Percentiles rank a stretch among this genome's conserved stretches.
phyloP scores from a whole-genome alignment of 768 basidiomycete genomes.

The Tricholoma furcatifolium region DNA sequence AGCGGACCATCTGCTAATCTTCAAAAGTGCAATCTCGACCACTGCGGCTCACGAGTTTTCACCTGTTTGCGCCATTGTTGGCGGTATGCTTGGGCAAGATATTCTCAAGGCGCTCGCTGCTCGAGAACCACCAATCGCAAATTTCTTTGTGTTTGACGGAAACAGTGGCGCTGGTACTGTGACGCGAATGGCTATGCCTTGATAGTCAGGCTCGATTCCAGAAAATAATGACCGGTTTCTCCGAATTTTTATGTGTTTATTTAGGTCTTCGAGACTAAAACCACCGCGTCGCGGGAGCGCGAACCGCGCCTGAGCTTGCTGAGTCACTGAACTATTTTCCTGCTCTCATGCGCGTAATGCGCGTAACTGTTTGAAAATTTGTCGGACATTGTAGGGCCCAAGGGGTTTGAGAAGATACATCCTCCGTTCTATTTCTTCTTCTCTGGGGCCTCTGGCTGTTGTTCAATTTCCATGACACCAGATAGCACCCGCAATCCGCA shows the following conservation, averaged over 20 bases:
- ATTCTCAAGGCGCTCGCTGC: slow-evolving; percentile 88
- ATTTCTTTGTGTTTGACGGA: slow-evolving; percentile 89
- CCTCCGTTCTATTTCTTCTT: neutral
- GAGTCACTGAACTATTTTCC: too few relatives aligned
- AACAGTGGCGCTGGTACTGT: slow-evolving; percentile 75
- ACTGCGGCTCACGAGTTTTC: slow-evolving; percentile 87
- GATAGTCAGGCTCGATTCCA: slow-evolving; percentile 12
- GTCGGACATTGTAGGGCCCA: too few relatives aligned
- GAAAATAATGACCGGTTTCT: slow-evolving; percentile 1
- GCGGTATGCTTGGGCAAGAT: slow-evolving; percentile 94
- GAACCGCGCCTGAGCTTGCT: too few relatives aligned
- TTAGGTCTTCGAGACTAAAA: slow-evolving; percentile 17
- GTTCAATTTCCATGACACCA: too few relatives aligned
- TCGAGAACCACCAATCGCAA: slow-evolving; percentile 90
- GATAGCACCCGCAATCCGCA: too few relatives aligned
- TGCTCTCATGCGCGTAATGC: too few relatives aligned
- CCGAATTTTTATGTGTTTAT: slow-evolving; percentile 13
- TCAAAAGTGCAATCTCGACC: slow-evolving; percentile 57
- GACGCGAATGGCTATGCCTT: slow-evolving; percentile 50
- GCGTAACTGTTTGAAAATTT: too few relatives aligned
- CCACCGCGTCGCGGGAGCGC: slow-evolving; percentile 6
- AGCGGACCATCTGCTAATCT: slow-evolving; percentile 5
- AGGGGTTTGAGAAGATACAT: neutral
- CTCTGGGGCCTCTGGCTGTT: neutral
- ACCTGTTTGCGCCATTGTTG: slow-evolving; percentile 91